Evolutionary conservation across 1,284 basidiomycete genomes (phyloP).

Genomic region (Ustilago trichophora): DNA sequence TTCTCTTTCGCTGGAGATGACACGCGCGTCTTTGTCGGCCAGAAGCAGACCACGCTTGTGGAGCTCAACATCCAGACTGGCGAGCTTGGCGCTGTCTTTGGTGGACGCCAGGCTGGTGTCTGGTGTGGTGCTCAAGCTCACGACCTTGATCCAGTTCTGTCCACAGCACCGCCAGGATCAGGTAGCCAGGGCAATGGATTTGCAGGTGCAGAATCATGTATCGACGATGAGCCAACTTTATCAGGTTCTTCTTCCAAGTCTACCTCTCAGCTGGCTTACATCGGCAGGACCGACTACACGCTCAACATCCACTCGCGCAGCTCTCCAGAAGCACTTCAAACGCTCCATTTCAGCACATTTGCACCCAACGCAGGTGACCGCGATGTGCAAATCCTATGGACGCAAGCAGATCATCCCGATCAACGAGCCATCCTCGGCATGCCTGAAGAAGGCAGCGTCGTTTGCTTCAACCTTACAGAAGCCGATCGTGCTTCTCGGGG

Average conservation of each 20-base stretch:
- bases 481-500: conserved; percentile 7
- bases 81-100: conserved; percentile 78
- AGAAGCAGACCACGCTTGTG: conserved; percentile 82
- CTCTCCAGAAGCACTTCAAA: conserved; percentile 55
- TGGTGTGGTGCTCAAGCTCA: conserved; percentile 42
- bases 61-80: conserved; percentile 84
- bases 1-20: conserved; percentile 79
- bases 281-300: conserved; percentile 64
- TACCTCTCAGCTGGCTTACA: conserved; percentile 47
- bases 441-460: conserved; percentile 59
- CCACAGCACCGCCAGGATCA: not conserved
- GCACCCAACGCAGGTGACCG: conserved; percentile 62
- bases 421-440: conserved; percentile 53
- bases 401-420: conserved; percentile 46
- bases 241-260: conserved; percentile 37
- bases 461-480: conserved; percentile 59
- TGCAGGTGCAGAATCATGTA: conserved; percentile 32
- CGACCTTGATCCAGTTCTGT: conserved; percentile 15
- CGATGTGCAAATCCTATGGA: conserved; percentile 58
- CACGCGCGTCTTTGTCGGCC: conserved; percentile 81
- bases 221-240: conserved; percentile 40
- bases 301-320: conserved; percentile 61
- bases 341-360: conserved; percentile 62
- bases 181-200: not conserved
- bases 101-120: conserved; percentile 62